phyloP scores from a whole-genome alignment of 495 filamentous ascomycete species.

The Bombardia bombarda region DNA sequence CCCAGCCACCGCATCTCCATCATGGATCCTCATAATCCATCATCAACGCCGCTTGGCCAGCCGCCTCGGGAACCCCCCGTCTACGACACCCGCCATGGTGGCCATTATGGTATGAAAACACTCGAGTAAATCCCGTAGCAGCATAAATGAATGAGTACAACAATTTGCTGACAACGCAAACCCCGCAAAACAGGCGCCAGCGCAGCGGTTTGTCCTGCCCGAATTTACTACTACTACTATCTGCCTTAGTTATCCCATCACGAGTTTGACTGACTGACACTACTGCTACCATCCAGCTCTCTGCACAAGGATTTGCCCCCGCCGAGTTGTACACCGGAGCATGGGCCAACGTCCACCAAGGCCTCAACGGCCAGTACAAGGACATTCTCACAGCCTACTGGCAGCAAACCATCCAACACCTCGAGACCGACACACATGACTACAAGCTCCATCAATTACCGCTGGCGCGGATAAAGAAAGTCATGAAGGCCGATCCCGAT shows the following conservation, averaged over 20 bases:
- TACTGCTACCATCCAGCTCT: slow-evolving; percentile 41
- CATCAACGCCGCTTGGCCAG: slow-evolving; percentile 27
- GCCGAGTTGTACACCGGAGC: slow-evolving; percentile 85
- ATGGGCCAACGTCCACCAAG: slow-evolving; percentile 97
- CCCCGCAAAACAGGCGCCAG: slow-evolving; percentile 60
- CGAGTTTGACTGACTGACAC: no score
- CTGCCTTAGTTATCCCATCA: no score
- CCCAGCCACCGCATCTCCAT: slow-evolving; percentile 1
- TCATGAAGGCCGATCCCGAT: slow-evolving; percentile 99
- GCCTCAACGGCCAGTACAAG: slow-evolving; percentile 83
- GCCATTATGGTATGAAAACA: slow-evolving; percentile 72
- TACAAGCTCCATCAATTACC: slow-evolving; percentile 97
- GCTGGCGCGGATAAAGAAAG: slow-evolving; percentile 95
- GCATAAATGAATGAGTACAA: no score
- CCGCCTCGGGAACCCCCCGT: slow-evolving; percentile 46
- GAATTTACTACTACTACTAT: no score
- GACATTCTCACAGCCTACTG: slow-evolving; percentile 97
- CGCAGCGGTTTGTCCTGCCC: slow-evolving; percentile 54
- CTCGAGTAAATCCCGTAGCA: no score
- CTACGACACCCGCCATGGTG: slow-evolving; percentile 76
- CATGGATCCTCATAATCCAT: slow-evolving; percentile 43
- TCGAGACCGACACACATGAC: slow-evolving; percentile 92
- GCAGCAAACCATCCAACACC: slow-evolving; percentile 93
- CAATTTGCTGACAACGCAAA: slow-evolving; percentile 12
- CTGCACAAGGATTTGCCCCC: slow-evolving; percentile 71